Evolutionary conservation across 371 early-diverging fungal species (phyloP).

Genomic region (Blakeslea trispora): DNA sequence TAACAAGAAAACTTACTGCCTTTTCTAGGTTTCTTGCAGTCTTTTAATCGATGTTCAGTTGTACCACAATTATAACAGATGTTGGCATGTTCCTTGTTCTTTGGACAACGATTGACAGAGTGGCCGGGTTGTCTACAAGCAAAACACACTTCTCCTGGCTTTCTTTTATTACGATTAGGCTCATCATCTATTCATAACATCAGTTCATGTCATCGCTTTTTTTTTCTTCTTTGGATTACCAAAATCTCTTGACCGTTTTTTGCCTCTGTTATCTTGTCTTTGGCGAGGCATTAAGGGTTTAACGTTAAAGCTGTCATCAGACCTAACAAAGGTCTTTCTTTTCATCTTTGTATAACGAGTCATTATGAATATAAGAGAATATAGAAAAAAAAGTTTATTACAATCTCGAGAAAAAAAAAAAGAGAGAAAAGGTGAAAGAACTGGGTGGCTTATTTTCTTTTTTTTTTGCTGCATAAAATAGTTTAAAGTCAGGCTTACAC

Average conservation of each 20-base stretch:
- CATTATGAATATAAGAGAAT: constrained; percentile 44
- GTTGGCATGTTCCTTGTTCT: constrained; percentile 46
- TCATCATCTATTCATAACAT: not conserved
- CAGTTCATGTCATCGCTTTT: not conserved
- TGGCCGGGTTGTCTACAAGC: constrained; percentile 85
- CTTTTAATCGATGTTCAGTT: constrained; percentile 75
- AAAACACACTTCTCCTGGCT: constrained; percentile 69
- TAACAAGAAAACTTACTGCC: constrained; percentile 49
- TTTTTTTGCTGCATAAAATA: constrained; percentile 14
- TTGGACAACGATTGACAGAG: constrained; percentile 79
- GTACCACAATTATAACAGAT: constrained; percentile 91
- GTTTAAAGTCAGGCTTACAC: too few species aligned
- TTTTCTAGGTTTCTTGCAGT: constrained; percentile 69
- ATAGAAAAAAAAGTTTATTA: constrained; percentile 1
- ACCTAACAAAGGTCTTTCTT: constrained; percentile 62
- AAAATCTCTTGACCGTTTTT: constrained; percentile 19
- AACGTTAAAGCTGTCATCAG: constrained; percentile 48
- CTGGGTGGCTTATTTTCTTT: constrained; percentile 18
- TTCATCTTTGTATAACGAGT: constrained; percentile 67
- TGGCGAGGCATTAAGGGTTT: constrained; percentile 55
- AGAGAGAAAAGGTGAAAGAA: constrained; percentile 4
- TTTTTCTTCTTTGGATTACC: not conserved
- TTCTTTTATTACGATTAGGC: constrained; percentile 5
- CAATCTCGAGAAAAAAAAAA: not conserved
- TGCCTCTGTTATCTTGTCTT: not conserved